Conservation (phyloP, 1,284 basidiomycete genomes). For the Sparassis latifolia region DNA sequence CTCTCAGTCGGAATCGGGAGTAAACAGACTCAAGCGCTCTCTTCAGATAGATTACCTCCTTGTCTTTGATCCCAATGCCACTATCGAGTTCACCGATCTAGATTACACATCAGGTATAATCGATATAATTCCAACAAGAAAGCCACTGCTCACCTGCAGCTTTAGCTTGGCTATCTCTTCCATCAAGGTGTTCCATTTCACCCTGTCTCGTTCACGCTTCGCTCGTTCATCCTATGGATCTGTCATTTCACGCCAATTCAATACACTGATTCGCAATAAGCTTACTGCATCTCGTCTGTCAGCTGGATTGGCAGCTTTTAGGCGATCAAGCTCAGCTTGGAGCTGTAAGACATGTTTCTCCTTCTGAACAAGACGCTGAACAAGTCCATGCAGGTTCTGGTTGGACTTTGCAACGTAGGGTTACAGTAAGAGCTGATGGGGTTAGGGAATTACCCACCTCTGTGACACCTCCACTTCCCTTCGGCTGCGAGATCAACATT, state of each 20-base stretch:
- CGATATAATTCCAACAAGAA: background rate
- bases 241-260: conserved; percentile 4
- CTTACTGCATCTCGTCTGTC: conserved; percentile 57
- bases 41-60: conserved; percentile 73
- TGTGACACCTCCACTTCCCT: conserved; percentile 32
- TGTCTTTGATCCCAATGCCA: conserved; percentile 49
- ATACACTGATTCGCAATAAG: conserved; percentile 2
- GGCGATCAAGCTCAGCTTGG: conserved; percentile 64
- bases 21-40: conserved; percentile 82
- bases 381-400: conserved; percentile 68
- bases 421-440: background rate
- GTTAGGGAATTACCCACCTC: conserved; percentile 32
- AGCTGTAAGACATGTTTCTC: conserved; percentile 80
- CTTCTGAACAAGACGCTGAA: conserved; percentile 77
- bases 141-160: conserved; percentile 41
- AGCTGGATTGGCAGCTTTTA: conserved; percentile 48
- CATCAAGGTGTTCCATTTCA: conserved; percentile 68
- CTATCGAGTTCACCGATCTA: conserved; percentile 54
- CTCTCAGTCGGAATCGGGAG: conserved; percentile 58
- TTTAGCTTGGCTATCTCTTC: conserved; percentile 76
- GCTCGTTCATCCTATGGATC: conserved; percentile 63
- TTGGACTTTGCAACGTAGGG: conserved; percentile 3
- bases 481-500: background rate
- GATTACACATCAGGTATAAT: background rate
- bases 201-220: conserved; percentile 68